Conservation (phyloP, 257 asterid genomes). For the Solanum sitiens region DNA sequence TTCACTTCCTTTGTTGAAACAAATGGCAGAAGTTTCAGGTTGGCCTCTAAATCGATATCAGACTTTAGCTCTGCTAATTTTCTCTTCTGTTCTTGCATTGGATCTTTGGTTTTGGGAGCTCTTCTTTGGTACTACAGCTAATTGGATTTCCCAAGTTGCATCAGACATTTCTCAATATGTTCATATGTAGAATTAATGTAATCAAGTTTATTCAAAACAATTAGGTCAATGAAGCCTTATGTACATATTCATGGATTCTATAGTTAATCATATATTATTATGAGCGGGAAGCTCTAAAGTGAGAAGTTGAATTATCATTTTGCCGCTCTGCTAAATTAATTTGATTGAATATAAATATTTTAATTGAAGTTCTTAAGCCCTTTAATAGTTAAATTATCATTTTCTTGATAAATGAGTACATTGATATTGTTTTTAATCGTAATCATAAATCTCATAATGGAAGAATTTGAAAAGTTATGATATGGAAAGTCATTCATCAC, state of each 20-base stretch:
- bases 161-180: constrained; percentile 31
- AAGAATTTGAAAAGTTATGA: too few relatives aligned
- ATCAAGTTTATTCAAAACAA: background rate
- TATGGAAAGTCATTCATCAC: too few relatives aligned
- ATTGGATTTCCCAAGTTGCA: constrained; percentile 49
- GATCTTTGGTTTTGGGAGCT: constrained; percentile 96
- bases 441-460: too few relatives aligned
- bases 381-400: too few relatives aligned
- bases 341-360: too few relatives aligned
- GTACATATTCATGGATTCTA: background rate
- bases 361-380: too few relatives aligned
- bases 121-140: constrained; percentile 57
- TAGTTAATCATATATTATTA: background rate
- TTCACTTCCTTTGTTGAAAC: constrained; percentile 57
- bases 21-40: constrained; percentile 46
- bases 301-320: too few relatives aligned
- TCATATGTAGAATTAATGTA: constrained; percentile 24
- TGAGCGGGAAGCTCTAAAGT: too few relatives aligned
- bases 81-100: constrained; percentile 82
- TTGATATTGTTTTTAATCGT: too few relatives aligned
- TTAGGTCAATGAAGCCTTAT: background rate
- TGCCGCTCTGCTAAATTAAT: too few relatives aligned
- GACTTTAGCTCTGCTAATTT: constrained; percentile 74
- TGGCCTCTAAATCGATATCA: constrained; percentile 87
- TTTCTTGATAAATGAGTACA: too few relatives aligned